These are phyloP conservation scores for Agaricus blazei DNA, from an alignment of 768 basidiomycete species.

Conservation along the genomic window DNA sequence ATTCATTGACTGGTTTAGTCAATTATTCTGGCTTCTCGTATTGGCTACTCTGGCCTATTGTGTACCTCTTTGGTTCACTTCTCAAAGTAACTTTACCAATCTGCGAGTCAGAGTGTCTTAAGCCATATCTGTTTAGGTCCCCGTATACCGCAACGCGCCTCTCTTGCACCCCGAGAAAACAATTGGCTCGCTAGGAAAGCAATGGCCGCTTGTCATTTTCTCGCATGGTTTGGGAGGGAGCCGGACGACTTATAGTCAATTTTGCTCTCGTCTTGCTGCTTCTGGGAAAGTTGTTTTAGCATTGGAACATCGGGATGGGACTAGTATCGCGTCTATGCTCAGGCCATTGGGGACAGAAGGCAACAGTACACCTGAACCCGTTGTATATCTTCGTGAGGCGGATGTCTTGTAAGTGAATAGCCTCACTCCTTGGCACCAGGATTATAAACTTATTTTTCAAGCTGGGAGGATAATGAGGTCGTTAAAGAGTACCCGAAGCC, in stretches of 20 bases:
- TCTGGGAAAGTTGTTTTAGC: conserved; percentile 79
- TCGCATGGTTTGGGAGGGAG: conserved; percentile 81
- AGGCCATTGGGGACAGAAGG: conserved; percentile 26
- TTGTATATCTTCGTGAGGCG: conserved; percentile 50
- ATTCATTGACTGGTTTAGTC: conserved; percentile 43
- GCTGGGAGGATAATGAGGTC: conserved; percentile 23
- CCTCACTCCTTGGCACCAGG: background rate
- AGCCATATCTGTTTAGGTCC: conserved; percentile 34
- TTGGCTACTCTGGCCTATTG: conserved; percentile 45
- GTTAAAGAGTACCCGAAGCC: conserved; percentile 29
- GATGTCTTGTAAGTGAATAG: conserved; percentile 45
- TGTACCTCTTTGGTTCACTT: conserved; percentile 45
- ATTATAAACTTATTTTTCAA: conserved; percentile 11
- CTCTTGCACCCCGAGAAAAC: conserved; percentile 34
- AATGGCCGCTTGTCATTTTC: conserved; percentile 80
- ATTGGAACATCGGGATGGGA: conserved; percentile 82
- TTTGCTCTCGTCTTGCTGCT: conserved; percentile 69
- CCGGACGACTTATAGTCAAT: conserved; percentile 68
- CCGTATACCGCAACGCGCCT: conserved; percentile 51
- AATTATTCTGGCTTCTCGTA: conserved; percentile 40
- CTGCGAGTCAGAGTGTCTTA: background rate
- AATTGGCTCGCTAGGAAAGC: conserved; percentile 14
- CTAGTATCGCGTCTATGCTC: conserved; percentile 48
- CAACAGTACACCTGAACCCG: conserved; percentile 19
- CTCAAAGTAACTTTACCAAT: conserved; percentile 32